Conservation (phyloP, 163 green algal species). For the Chlorella variabilis region DNA sequence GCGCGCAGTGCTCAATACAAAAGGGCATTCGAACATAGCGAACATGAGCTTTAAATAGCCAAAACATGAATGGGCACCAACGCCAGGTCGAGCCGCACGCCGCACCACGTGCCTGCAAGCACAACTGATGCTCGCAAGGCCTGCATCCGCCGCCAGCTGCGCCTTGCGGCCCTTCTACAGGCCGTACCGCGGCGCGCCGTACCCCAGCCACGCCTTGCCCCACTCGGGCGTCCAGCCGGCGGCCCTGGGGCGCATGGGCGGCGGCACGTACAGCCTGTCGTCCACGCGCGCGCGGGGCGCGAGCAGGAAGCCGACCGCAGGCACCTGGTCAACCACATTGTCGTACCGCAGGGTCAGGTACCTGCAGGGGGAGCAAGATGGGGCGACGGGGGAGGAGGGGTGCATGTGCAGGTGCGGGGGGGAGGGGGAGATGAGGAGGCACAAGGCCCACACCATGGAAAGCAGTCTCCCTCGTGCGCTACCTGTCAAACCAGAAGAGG, state of each 20-base stretch:
- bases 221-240: constrained; percentile 49
- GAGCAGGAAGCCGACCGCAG: constrained; percentile 48
- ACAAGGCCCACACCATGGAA: not conserved
- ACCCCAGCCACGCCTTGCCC: constrained; percentile 52
- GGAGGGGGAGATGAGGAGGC: not conserved
- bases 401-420: not conserved
- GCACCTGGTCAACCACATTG: constrained; percentile 56
- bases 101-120: no score
- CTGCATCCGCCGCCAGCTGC: no score
- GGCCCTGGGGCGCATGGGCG: constrained; percentile 43
- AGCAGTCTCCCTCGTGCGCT: not conserved
- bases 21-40: no score
- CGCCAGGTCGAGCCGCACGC: no score
- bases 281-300: constrained; percentile 46
- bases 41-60: no score
- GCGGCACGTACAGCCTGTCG: constrained; percentile 57
- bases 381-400: not conserved
- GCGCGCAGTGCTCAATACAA: no score
- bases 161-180: no score
- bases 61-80: no score
- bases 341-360: constrained; percentile 56
- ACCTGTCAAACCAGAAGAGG: constrained; percentile 60
- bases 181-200: constrained; percentile 18
- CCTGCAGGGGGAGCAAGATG: constrained; percentile 1
- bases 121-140: no score